Conservation (phyloP, 208 protist genomes). For the Angomonas deanei region DNA sequence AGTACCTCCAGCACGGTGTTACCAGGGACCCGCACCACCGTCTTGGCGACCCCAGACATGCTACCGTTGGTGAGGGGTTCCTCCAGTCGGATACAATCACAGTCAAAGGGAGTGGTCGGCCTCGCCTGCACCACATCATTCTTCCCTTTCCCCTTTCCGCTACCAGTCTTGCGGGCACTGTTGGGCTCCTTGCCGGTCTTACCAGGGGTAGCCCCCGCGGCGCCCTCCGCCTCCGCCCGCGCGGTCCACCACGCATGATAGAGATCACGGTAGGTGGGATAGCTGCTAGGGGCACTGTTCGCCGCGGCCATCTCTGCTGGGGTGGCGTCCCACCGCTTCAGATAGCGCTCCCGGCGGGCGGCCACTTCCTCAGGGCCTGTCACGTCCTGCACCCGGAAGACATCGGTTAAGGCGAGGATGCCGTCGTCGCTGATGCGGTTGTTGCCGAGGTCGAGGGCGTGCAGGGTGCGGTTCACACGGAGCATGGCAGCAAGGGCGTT, state of each 20-base stretch:
- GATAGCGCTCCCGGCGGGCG: constrained; percentile 35
- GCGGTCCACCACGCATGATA: constrained; percentile 46
- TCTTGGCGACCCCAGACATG: constrained; percentile 26
- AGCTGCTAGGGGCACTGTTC: constrained; percentile 13
- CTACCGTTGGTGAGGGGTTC: constrained; percentile 21
- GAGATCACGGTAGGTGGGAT: constrained; percentile 74
- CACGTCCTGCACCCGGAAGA: constrained; percentile 67
- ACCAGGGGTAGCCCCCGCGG: not conserved
- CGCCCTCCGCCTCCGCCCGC: not conserved
- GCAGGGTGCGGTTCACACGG: constrained; percentile 45
- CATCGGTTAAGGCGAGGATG: constrained; percentile 50
- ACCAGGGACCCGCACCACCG: constrained; percentile 58
- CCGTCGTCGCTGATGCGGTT: constrained; percentile 77
- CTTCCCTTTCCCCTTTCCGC: constrained; percentile 11
- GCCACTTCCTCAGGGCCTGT: constrained; percentile 35
- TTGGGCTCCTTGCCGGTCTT: constrained; percentile 10
- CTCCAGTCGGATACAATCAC: constrained; percentile 63
- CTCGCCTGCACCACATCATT: constrained; percentile 10
- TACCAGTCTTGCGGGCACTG: not conserved
- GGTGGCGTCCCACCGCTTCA: constrained; percentile 46
- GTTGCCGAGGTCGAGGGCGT: constrained; percentile 73
- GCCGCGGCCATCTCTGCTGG: constrained; percentile 42
- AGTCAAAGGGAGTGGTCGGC: constrained; percentile 61
- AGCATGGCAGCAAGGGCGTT: constrained; percentile 49
- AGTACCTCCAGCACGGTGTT: constrained; percentile 83